Percentiles rank a stretch among this genome's conserved stretches.
These are phyloP conservation scores for Penicillium soppii DNA, from an alignment of 495 filamentous ascomycete genomes.

Conservation along the genomic window DNA sequence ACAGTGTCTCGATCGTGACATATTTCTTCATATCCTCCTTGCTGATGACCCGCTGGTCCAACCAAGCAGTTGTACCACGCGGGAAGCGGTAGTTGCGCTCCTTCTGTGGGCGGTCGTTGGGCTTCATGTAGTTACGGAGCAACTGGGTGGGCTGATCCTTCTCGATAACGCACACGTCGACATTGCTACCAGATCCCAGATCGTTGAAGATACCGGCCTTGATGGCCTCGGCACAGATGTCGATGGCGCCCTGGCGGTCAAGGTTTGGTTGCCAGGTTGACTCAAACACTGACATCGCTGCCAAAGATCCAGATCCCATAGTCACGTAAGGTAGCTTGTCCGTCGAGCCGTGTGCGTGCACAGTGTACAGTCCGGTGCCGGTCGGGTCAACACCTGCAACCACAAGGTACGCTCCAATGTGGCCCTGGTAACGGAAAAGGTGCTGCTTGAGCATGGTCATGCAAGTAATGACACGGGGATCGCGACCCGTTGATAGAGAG, in stretches of 20 bases:
- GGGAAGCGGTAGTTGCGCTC: constrained; percentile 87
- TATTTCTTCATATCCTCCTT: constrained; percentile 94
- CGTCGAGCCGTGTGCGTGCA: constrained; percentile 96
- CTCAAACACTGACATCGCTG: constrained; percentile 98
- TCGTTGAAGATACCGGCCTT: constrained; percentile 99
- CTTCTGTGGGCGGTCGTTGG: constrained; percentile 90
- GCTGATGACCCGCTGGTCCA: constrained; percentile 91
- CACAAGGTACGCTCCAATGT: constrained; percentile 98
- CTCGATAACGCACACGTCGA: constrained; percentile 94
- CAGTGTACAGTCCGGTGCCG: constrained; percentile 93
- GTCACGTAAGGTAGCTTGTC: constrained; percentile 99
- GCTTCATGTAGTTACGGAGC: constrained; percentile 85
- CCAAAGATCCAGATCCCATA: constrained; percentile 94
- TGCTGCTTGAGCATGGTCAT: constrained; percentile 99
- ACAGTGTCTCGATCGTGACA: constrained; percentile 85
- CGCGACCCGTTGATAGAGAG: constrained; percentile 89
- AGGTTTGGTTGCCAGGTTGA: constrained; percentile 85
- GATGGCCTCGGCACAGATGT: constrained; percentile 83
- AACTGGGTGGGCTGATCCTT: constrained; percentile 83
- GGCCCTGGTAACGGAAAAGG: constrained; percentile 95
- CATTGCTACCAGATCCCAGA: constrained; percentile 93
- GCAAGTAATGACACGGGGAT: constrained; percentile 95
- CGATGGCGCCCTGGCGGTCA: constrained; percentile 77
- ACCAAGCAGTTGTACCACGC: constrained; percentile 84
- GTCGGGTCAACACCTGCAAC: constrained; percentile 98